Base-by-base conservation (phyloP, 768 basidiomycete species). In the Neoboletus subvelutipes region DNA sequence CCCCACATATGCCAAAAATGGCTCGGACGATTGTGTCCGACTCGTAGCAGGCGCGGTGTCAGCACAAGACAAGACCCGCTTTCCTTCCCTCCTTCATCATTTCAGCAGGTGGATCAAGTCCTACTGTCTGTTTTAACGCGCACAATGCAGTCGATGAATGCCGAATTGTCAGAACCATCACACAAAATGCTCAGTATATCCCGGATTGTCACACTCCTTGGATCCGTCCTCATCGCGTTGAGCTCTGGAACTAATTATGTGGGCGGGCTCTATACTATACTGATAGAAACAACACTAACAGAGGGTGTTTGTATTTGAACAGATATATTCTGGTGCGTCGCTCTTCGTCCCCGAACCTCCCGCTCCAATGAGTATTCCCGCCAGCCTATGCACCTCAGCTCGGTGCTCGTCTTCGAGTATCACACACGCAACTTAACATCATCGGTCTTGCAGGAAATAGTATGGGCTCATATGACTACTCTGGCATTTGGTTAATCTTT, bases 301-400 rank as follows among this genome's bases (percentile, higher is more conserved):
- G 17, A 28, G 31, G 1, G 28, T 37, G 22, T 47, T 40, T 15
- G 17, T 20, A 9, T 45, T 20, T 22, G 18, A 50, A 26, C 31
- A 72, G 70, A 63, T 72, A 54, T 72, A 68, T 40, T 72, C 71
- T 50, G 72, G 71, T 70, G 36, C 10, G 67, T 55, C 15, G 20
- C 49, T 20, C 9, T 22, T 48, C 20, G 8, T 8, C 1, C 17
- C 18, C 10, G 1, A 9, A 15, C 1, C 12, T 31, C 4, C 7
- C 24, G 2, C 22, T 31, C 31, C 9, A 17, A 48, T 55, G 50
- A 52, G 50, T 24, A 20, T 52, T 42, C 40, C 22, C 36, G 36
- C 57, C 58, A 86, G 93, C 92, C 20, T 97, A 94, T 69, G 84
- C 89, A 2, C 93, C 94, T 0, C 93, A 96, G 68, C 80, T 96